Evolutionary conservation across 495 filamentous ascomycete species (phyloP), one percentile per base, ranked within the genome.

Genomic region (Xylaria sp.): DNA sequence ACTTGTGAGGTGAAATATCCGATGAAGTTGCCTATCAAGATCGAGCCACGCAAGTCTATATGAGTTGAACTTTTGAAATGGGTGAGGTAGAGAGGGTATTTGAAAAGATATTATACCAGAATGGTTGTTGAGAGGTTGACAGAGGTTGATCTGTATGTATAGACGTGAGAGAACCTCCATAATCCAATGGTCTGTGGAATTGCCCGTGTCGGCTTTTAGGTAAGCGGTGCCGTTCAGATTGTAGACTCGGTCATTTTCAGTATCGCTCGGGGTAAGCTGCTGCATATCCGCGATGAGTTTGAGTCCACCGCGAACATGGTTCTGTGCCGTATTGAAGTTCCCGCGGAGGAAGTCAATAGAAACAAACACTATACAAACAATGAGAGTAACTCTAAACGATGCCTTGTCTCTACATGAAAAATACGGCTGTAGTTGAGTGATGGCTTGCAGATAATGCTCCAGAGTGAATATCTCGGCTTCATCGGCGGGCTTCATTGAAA

Each of bases 121-220:
- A 55, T 55, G 52, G 14, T 5, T 29, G 0, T 26, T 55, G 1
- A 7, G 26, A 29, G 52, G 52, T 55, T 55, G 24, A 12, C 52
- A 55, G 52, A 55, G 52, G 26, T 29, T 31, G 26, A 55, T 55
- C 52, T 55, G 52, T 29, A 55, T 55, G 15, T 55, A 55, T 55
- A 55, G 6, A 29, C 52, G 52, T 17, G 52, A 55, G 52, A 55
- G 26, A 55, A 55, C 26, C 26, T 55, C 52, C 52, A 55, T 31
- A 14, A 31, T 55, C 52, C 26, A 55, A 55, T 55, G 19, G 14
- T 55, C 52, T 29, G 26, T 55, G 14, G 52, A 55, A 55, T 55
- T 14, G 12, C 52, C 24, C 29, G 7, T 31, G 0, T 4, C 12
- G 26, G 24, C 52, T 55, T 17, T 31, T 14, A 31, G 26, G 5